Conservation (phyloP, 306 rosid species). For the Ormosia emarginata region DNA sequence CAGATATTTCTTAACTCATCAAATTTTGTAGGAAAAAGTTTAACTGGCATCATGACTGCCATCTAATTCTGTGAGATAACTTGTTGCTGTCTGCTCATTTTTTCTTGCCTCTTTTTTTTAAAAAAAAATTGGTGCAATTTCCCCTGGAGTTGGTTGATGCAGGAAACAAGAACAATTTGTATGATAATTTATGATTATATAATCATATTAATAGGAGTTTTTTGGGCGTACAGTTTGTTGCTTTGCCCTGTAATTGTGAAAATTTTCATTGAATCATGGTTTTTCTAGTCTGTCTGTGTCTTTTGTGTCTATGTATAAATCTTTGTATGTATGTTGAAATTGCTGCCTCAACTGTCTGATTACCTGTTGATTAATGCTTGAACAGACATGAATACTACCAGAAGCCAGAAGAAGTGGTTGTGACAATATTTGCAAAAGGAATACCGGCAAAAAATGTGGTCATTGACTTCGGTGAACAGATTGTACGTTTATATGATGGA, state of each 20-base stretch:
- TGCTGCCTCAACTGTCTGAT: slow-evolving; percentile 9
- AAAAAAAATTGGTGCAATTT: background rate
- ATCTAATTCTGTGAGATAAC: background rate
- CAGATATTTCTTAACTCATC: background rate
- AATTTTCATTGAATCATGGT: slow-evolving; percentile 7
- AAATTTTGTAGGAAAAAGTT: background rate
- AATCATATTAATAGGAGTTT: background rate
- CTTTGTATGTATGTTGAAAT: background rate
- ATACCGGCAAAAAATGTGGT: slow-evolving; percentile 60
- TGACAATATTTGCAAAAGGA: slow-evolving; percentile 86
- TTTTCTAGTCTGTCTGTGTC: background rate
- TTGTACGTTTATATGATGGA: slow-evolving; percentile 46
- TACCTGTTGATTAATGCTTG: slow-evolving; percentile 20
- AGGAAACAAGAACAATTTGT: background rate
- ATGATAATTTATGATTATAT: background rate
- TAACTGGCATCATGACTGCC: background rate
- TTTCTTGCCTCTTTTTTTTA: background rate
- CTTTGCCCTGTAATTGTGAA: background rate
- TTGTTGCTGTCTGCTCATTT: background rate
- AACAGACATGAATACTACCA: slow-evolving; percentile 92
- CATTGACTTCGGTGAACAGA: slow-evolving; percentile 87
- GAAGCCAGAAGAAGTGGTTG: slow-evolving; percentile 83
- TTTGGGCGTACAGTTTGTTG: slow-evolving; percentile 17
- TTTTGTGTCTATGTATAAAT: background rate
- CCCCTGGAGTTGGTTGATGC: background rate